These are phyloP conservation scores for Amanita brunnescens DNA, from an alignment of 768 basidiomycete genomes.

Conservation along the genomic window DNA sequence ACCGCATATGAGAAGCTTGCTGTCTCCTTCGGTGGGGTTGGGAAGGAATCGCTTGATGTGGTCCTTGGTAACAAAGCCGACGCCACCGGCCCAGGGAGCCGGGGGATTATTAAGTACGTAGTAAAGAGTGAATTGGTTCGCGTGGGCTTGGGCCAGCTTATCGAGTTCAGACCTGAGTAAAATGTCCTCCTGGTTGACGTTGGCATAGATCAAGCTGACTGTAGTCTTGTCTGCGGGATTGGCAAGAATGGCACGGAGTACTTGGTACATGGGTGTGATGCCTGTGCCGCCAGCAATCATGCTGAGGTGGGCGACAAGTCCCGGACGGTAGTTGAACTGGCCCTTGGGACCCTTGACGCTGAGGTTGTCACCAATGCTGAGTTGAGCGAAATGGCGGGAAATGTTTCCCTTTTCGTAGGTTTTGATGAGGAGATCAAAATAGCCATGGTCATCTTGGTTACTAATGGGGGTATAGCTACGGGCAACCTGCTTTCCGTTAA, in stretches of 20 bases:
- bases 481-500: constrained; percentile 83
- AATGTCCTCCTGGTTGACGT: constrained; percentile 89
- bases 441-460: constrained; percentile 85
- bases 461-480: constrained; percentile 96
- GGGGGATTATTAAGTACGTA: constrained; percentile 97
- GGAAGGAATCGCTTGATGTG: constrained; percentile 83
- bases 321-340: constrained; percentile 76
- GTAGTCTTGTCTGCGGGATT: constrained; percentile 81
- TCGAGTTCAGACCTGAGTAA: constrained; percentile 86
- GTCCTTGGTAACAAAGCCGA: constrained; percentile 89
- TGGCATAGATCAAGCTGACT: constrained; percentile 90
- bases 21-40: constrained; percentile 44
- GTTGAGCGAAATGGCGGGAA: constrained; percentile 71
- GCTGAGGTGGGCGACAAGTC: constrained; percentile 69
- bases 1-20: constrained; percentile 87
- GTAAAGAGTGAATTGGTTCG: constrained; percentile 60
- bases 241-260: constrained; percentile 88
- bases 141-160: constrained; percentile 55
- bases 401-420: constrained; percentile 98
- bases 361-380: constrained; percentile 83
- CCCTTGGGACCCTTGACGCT: constrained; percentile 96
- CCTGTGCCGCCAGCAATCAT: constrained; percentile 99
- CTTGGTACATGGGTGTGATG: constrained; percentile 98
- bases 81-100: constrained; percentile 75
- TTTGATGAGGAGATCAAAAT: constrained; percentile 98